Evolutionary conservation across 768 basidiomycete genomes (phyloP).

Genomic region (Calocybe gangraenosa): DNA sequence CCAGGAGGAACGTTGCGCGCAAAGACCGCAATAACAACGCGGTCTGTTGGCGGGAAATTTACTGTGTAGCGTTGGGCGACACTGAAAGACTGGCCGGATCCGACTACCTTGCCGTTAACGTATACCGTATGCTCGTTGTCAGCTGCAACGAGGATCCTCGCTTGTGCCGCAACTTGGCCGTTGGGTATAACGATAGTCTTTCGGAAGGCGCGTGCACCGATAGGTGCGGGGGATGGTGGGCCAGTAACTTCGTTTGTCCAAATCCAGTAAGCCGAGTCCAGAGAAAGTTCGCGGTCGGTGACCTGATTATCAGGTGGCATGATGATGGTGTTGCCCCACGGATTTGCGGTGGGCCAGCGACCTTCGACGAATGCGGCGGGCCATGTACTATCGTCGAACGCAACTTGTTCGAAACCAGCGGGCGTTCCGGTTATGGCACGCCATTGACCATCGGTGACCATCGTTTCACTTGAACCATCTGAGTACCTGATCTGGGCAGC

Average conservation of each 20-base stretch:
- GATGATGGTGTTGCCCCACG: conserved; percentile 12
- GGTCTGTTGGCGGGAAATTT: conserved; percentile 11
- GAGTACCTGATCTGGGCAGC: conserved; percentile 26
- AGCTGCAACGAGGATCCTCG: conserved; percentile 20
- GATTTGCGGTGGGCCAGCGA: conserved; percentile 9
- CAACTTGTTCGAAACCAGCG: conserved; percentile 24
- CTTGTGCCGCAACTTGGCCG: conserved; percentile 18
- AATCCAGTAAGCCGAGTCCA: conserved; percentile 24
- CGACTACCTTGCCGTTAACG: conserved; percentile 24
- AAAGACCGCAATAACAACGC: conserved; percentile 19
- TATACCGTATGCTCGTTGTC: conserved; percentile 26
- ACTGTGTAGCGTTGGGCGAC: conserved; percentile 17
- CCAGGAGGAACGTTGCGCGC: conserved; percentile 8
- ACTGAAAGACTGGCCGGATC: conserved; percentile 16
- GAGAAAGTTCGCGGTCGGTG: conserved; percentile 18
- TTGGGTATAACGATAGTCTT: conserved; percentile 20
- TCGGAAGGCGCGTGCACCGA: conserved; percentile 26
- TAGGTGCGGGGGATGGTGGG: conserved; percentile 15
- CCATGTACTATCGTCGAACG: conserved; percentile 28
- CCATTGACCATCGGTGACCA: conserved; percentile 29
- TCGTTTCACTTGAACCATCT: conserved; percentile 25
- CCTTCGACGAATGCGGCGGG: conserved; percentile 22
- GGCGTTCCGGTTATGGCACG: conserved; percentile 20
- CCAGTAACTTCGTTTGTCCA: conserved; percentile 26
- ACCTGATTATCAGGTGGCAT: conserved; percentile 14